Conservation (phyloP, 495 filamentous ascomycete genomes). For the Daldinia bambusicola region DNA sequence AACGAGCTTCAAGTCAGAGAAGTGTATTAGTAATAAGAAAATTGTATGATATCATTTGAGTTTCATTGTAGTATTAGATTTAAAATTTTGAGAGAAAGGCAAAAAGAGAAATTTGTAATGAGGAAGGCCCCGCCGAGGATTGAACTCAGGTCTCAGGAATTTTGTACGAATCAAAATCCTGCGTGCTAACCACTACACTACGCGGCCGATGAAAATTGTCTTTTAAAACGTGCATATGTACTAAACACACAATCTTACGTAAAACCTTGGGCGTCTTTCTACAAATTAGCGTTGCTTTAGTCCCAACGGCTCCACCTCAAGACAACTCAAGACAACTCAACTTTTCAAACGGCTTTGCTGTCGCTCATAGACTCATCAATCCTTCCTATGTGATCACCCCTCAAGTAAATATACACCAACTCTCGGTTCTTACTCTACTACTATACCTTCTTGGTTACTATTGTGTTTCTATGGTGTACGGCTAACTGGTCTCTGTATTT, state of each 20-base stretch:
- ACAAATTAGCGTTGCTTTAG: not conserved
- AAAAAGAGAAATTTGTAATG: conserved; percentile 19
- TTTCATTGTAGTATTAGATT: no score
- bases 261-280: conserved; percentile 1
- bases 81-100: not conserved
- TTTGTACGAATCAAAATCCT: conserved; percentile 41
- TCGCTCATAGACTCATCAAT: no score
- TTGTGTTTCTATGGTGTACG: no score
- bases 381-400: no score
- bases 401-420: no score
- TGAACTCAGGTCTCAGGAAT: conserved; percentile 46
- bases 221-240: conserved; percentile 14
- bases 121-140: conserved; percentile 44
- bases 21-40: no score
- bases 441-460: no score
- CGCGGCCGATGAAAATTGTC: conserved; percentile 29
- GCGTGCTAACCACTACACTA: conserved; percentile 48
- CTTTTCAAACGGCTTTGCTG: no score
- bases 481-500: no score
- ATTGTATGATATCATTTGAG: no score
- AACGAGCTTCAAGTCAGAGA: no score
- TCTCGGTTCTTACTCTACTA: no score
- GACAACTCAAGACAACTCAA: not conserved
- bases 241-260: not conserved
- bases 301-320: not conserved